Conservation (phyloP, 345 rosid species). For the Heritiera littoralis region DNA sequence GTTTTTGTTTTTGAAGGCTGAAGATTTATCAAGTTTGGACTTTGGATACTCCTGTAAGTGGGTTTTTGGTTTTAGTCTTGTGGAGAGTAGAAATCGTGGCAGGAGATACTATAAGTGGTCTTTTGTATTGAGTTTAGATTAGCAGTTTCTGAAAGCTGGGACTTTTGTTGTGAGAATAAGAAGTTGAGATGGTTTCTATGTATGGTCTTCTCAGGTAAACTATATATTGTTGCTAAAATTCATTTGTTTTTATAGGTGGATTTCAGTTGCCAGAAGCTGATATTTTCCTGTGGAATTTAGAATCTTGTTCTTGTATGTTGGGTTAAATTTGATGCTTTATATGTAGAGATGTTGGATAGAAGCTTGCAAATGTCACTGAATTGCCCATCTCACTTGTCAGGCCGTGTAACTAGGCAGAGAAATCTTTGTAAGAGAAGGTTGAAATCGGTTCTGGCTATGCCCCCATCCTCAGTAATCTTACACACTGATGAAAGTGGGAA, state of each 20-base stretch:
- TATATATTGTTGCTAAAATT: not conserved
- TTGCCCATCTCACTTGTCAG: constrained; percentile 39
- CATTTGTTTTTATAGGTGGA: not conserved
- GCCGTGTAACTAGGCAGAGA: constrained; percentile 31
- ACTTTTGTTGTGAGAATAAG: not conserved
- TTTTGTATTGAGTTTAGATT: not conserved
- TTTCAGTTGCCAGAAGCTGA: constrained; percentile 16
- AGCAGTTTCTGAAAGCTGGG: not conserved
- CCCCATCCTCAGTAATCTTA: constrained; percentile 57
- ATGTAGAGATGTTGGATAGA: constrained; percentile 43
- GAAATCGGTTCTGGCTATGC: constrained; percentile 45
- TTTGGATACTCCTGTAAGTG: not conserved
- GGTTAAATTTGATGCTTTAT: constrained; percentile 13
- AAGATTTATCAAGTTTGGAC: not conserved
- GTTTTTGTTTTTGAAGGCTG: constrained; percentile 12
- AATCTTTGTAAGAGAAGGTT: constrained; percentile 35
- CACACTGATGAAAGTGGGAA: constrained; percentile 57
- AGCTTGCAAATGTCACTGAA: constrained; percentile 50
- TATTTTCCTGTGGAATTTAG: constrained; percentile 19
- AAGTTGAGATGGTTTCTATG: not conserved
- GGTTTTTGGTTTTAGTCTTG: not conserved
- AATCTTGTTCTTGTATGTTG: constrained; percentile 21
- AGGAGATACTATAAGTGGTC: not conserved
- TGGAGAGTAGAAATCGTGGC: constrained; percentile 14
- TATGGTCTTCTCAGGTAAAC: not conserved